Evolutionary conservation across 2,329 filamentous ascomycete genomes (phyloP).

Genomic region (Sclerotinia trifoliorum): DNA sequence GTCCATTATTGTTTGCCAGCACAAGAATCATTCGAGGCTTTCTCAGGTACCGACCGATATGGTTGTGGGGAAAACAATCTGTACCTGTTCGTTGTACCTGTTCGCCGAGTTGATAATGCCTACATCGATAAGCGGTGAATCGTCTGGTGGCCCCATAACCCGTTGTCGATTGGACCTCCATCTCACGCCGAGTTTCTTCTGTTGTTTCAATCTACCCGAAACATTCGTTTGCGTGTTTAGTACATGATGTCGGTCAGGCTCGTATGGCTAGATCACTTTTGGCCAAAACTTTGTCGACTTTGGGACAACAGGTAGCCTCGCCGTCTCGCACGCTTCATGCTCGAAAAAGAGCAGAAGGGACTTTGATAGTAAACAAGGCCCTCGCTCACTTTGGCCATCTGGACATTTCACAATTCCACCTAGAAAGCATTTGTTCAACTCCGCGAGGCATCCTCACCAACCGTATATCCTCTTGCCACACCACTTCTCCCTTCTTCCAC

Average conservation of each 20-base stretch:
- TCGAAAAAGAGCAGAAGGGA: neutral
- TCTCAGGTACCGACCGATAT: neutral
- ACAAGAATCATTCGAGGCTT: neutral
- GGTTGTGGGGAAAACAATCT: conserved; percentile 3
- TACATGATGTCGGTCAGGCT: conserved; percentile 14
- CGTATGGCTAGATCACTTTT: conserved; percentile 10
- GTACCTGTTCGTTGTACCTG: conserved; percentile 13
- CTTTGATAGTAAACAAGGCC: neutral
- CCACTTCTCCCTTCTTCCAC: conserved; percentile 86
- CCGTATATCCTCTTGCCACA: conserved; percentile 82
- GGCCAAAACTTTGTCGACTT: neutral
- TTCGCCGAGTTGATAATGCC: conserved; percentile 22
- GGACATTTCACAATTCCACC: neutral
- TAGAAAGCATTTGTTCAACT: conserved; percentile 23
- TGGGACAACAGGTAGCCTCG: neutral
- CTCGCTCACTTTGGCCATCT: neutral
- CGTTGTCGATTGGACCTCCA: conserved; percentile 6
- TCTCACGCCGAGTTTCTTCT: neutral
- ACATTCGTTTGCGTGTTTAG: neutral
- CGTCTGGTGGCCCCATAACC: conserved; percentile 3
- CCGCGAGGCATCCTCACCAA: conserved; percentile 55
- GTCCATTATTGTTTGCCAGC: conserved; percentile 12
- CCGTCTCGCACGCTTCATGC: conserved; percentile 6
- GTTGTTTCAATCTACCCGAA: conserved; percentile 4
- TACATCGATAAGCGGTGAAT: conserved; percentile 3